Evolutionary conservation across 2,329 filamentous ascomycete species (phyloP).

Genomic region (Aspergillus sp.): DNA sequence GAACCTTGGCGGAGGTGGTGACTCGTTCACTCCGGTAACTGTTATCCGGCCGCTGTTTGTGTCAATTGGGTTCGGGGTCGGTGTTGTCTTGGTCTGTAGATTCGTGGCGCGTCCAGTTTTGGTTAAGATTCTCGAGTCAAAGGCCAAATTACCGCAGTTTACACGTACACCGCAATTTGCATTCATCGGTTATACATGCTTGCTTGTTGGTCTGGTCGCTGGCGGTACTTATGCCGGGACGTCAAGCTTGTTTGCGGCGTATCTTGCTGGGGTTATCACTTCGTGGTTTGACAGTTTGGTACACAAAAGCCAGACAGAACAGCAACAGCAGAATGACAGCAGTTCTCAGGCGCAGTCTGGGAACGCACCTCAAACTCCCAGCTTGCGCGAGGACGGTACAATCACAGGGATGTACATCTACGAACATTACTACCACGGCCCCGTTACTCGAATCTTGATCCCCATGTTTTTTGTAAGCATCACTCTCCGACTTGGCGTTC

Average conservation of each 20-base stretch:
- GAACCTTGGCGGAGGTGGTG: conserved; percentile 53
- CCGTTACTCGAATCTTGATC: conserved; percentile 57
- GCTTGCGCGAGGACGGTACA: background rate
- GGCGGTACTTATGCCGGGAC: conserved; percentile 56
- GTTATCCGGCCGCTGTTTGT: conserved; percentile 54
- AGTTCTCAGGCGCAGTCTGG: background rate
- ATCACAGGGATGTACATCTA: conserved; percentile 39
- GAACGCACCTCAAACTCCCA: too few species aligned
- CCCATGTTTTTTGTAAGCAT: conserved; percentile 70
- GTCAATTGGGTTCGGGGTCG: conserved; percentile 39
- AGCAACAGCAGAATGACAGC: background rate
- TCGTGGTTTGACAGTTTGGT: conserved; percentile 50
- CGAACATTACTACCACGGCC: conserved; percentile 46
- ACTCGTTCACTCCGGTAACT: conserved; percentile 39
- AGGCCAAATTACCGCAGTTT: conserved; percentile 9
- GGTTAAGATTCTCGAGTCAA: conserved; percentile 4
- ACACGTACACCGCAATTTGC: conserved; percentile 23
- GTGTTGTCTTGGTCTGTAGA: conserved; percentile 28
- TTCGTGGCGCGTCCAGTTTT: conserved; percentile 18
- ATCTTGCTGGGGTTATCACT: conserved; percentile 54
- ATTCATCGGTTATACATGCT: conserved; percentile 44
- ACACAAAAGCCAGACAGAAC: background rate
- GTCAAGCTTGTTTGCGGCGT: conserved; percentile 57
- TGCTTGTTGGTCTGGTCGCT: conserved; percentile 50
- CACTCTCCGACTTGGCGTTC: too few species aligned